phyloP scores from a whole-genome alignment of 495 filamentous ascomycete species.

The Lophium mytilinum region DNA sequence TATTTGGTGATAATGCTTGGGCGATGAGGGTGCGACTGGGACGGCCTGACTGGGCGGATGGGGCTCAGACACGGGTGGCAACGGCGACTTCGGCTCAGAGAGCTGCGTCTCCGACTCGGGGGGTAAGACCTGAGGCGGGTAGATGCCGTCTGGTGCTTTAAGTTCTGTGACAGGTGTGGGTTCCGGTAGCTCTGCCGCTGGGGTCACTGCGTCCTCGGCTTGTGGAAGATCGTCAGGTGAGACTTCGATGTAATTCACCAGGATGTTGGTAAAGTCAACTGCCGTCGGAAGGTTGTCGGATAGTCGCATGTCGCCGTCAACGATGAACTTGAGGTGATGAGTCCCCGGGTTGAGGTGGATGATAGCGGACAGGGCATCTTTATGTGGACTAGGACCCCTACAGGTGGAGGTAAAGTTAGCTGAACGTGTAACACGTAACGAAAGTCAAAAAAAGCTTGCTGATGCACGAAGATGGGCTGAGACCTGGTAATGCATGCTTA shows the following conservation, averaged over 20 bases:
- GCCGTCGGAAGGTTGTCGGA: slow-evolving; percentile 83
- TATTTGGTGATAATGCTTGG: slow-evolving; percentile 48
- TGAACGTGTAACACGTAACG: slow-evolving; percentile 19
- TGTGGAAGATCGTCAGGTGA: slow-evolving; percentile 61
- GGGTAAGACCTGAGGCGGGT: slow-evolving; percentile 20
- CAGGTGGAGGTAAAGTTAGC: slow-evolving; percentile 17
- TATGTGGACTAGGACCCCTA: slow-evolving; percentile 38
- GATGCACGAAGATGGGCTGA: neutral
- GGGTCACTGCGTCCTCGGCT: slow-evolving; percentile 21
- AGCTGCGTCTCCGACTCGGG: slow-evolving; percentile 21
- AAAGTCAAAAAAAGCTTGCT: slow-evolving; percentile 8
- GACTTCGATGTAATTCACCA: slow-evolving; percentile 97
- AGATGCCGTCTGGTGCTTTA: slow-evolving; percentile 29
- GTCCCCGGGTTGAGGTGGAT: slow-evolving; percentile 83
- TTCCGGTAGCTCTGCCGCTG: slow-evolving; percentile 28
- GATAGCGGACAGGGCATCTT: slow-evolving; percentile 59
- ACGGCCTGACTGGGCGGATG: neutral
- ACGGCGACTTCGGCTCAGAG: neutral
- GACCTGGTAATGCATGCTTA: neutral
- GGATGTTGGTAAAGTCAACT: slow-evolving; percentile 90
- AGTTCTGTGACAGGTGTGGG: slow-evolving; percentile 25
- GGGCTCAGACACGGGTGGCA: slow-evolving; percentile 1
- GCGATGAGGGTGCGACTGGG: slow-evolving; percentile 25
- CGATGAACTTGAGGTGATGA: slow-evolving; percentile 92
- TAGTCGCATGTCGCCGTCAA: slow-evolving; percentile 85